Evolutionary conservation across 495 filamentous ascomycete genomes (phyloP).

Genomic region (Aspergillus avenaceus): DNA sequence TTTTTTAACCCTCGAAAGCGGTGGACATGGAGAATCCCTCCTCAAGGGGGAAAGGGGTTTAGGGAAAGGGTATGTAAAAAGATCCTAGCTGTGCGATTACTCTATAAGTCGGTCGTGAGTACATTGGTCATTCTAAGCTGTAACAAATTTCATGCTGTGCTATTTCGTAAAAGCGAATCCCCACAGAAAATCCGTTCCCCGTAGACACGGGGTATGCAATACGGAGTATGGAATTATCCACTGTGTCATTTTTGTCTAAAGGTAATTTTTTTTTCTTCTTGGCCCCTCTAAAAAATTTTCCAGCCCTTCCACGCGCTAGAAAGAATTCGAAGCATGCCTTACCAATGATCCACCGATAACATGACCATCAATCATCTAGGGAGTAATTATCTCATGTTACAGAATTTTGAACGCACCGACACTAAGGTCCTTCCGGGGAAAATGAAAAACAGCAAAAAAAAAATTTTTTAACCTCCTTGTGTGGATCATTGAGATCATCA

Average conservation of each 20-base stretch:
- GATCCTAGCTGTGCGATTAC: not conserved
- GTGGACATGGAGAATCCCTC: not conserved
- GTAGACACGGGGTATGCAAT: not conserved
- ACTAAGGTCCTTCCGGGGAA: constrained; percentile 27
- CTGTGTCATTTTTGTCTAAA: not conserved
- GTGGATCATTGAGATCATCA: constrained; percentile 24
- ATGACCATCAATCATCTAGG: constrained; percentile 1
- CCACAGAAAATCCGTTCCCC: constrained; percentile 15
- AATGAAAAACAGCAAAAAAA: too few species aligned
- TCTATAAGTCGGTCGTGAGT: constrained; percentile 1
- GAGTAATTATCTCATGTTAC: constrained; percentile 2
- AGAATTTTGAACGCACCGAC: constrained; percentile 21
- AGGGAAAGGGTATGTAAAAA: not conserved
- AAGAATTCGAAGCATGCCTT: constrained; percentile 9
- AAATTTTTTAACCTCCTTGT: too few species aligned
- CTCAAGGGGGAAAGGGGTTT: constrained; percentile 5
- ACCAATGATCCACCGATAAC: constrained; percentile 5
- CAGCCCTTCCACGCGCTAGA: too few species aligned
- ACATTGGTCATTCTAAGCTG: constrained; percentile 2
- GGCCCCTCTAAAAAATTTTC: too few species aligned
- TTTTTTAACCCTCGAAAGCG: too few species aligned
- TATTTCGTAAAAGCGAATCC: not conserved
- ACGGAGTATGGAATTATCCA: constrained; percentile 7
- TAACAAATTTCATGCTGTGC: constrained; percentile 4
- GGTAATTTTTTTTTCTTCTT: not conserved